phyloP scores from a whole-genome alignment of 2,329 filamentous ascomycete genomes.

The Rachicladosporium sp. region DNA sequence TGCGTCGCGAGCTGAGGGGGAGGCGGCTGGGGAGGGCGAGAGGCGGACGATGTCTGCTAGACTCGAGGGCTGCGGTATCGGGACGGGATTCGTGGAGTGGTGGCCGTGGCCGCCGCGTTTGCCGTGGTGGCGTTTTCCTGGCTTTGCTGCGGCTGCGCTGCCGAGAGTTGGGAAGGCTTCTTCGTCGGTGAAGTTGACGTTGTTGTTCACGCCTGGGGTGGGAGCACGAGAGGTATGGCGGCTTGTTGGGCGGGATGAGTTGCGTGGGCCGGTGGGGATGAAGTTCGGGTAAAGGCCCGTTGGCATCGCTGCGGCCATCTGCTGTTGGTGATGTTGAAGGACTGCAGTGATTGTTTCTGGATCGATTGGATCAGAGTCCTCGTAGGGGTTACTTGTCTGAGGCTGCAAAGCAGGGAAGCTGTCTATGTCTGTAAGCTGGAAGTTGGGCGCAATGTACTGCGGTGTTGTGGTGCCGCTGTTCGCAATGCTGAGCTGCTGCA shows the following conservation, averaged over 20 bases:
- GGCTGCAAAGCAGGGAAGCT: conserved; percentile 65
- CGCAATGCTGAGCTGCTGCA: conserved; percentile 68
- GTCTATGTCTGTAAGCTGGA: conserved; percentile 73
- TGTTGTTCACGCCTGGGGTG: conserved; percentile 51
- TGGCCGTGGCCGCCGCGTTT: conserved; percentile 72
- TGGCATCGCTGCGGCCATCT: conserved; percentile 40
- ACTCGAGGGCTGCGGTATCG: conserved; percentile 56
- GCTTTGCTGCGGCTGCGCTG: conserved; percentile 58
- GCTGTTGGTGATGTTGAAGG: conserved; percentile 27
- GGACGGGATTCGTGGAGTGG: conserved; percentile 53
- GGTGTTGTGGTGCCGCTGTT: conserved; percentile 47
- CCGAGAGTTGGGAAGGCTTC: conserved; percentile 90
- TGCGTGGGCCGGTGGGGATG: conserved; percentile 37
- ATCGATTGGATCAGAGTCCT: conserved; percentile 23
- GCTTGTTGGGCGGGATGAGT: conserved; percentile 55
- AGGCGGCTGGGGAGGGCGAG: conserved; percentile 63
- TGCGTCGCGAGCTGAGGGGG: conserved; percentile 35
- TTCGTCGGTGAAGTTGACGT: conserved; percentile 65
- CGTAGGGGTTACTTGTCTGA: conserved; percentile 32
- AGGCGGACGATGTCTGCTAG: conserved; percentile 92
- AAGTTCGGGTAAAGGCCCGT: conserved; percentile 47
- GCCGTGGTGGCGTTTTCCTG: conserved; percentile 82
- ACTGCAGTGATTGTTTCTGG: conserved; percentile 31
- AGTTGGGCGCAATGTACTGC: conserved; percentile 49
- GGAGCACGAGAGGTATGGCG: conserved; percentile 57